Percentiles rank a stretch among this genome's conserved stretches.
These are phyloP conservation scores for Suillus sp. DNA, from an alignment of 768 basidiomycete genomes.

Conservation along the genomic window DNA sequence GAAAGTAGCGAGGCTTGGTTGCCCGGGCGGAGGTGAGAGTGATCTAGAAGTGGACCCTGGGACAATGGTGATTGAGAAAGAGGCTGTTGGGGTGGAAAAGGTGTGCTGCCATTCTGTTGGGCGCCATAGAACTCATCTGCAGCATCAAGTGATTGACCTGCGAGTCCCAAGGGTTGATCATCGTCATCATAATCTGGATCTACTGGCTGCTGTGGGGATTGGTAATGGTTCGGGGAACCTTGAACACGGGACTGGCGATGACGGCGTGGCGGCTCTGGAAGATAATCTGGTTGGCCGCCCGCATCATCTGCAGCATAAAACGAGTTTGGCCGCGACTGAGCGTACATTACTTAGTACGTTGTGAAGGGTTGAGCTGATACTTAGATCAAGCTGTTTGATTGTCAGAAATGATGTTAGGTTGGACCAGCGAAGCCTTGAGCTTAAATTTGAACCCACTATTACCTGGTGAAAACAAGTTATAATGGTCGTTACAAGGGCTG, in stretches of 20 bases:
- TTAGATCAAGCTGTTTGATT: slow-evolving; percentile 3
- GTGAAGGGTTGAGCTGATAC: not conserved
- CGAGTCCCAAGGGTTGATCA: slow-evolving; percentile 38
- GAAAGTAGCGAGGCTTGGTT: slow-evolving; percentile 91
- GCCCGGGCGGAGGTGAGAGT: slow-evolving; percentile 91
- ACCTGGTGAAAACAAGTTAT: not conserved
- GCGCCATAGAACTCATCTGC: slow-evolving; percentile 43
- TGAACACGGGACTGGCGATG: slow-evolving; percentile 24
- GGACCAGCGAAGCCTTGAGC: not conserved
- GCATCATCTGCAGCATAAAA: slow-evolving; percentile 34
- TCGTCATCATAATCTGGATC: slow-evolving; percentile 42
- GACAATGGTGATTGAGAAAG: slow-evolving; percentile 61
- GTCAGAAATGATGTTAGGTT: not conserved
- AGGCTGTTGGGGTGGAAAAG: slow-evolving; percentile 48
- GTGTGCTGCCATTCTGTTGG: slow-evolving; percentile 17
- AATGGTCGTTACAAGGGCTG: not conserved
- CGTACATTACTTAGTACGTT: slow-evolving; percentile 28
- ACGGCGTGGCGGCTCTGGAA: slow-evolving; percentile 15
- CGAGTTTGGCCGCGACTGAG: slow-evolving; percentile 38
- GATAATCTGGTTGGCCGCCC: slow-evolving; percentile 14
- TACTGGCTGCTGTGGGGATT: slow-evolving; percentile 25
- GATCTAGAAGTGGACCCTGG: slow-evolving; percentile 73
- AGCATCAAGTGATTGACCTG: slow-evolving; percentile 37
- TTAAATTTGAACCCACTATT: not conserved
- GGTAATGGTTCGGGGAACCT: slow-evolving; percentile 22